Evolutionary conservation across 768 basidiomycete species (phyloP).

Genomic region (Lentinus tigrinus): DNA sequence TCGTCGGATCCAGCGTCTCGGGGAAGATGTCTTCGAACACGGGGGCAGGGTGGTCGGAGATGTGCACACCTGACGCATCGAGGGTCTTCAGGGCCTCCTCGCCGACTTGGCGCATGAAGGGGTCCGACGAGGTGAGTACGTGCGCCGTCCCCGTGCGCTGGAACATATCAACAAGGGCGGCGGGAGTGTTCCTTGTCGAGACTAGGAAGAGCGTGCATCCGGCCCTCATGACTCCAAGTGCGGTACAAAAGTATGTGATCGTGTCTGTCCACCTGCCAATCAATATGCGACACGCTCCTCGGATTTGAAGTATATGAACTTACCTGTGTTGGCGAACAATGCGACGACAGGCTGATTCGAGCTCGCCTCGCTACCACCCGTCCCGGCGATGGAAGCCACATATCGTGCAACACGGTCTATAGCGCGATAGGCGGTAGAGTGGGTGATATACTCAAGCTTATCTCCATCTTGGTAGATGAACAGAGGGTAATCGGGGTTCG

Average conservation of each 20-base stretch:
- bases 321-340: conserved; percentile 22
- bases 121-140: conserved; percentile 8
- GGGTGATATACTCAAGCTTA: conserved; percentile 17
- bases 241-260: conserved; percentile 18
- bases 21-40: conserved; percentile 9
- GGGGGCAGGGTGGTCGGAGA: background rate
- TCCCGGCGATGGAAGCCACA: background rate
- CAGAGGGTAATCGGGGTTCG: conserved; percentile 33
- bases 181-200: conserved; percentile 32
- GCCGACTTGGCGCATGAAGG: background rate
- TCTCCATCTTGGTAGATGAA: conserved; percentile 27
- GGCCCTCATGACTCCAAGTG: conserved; percentile 20
- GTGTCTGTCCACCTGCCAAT: conserved; percentile 22
- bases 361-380: background rate
- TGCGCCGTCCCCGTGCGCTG: conserved; percentile 7
- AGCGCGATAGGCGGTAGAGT: conserved; percentile 26
- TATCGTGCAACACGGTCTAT: conserved; percentile 28
- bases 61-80: background rate
- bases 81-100: background rate
- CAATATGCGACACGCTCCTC: background rate
- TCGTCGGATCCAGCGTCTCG: background rate
- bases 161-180: conserved; percentile 31
- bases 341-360: conserved; percentile 23
- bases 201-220: conserved; percentile 32
- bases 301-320: background rate